Evolutionary conservation across 768 basidiomycete species (phyloP), one percentile per base, ranked within the genome.

Genomic region (Termitomyces sp.): DNA sequence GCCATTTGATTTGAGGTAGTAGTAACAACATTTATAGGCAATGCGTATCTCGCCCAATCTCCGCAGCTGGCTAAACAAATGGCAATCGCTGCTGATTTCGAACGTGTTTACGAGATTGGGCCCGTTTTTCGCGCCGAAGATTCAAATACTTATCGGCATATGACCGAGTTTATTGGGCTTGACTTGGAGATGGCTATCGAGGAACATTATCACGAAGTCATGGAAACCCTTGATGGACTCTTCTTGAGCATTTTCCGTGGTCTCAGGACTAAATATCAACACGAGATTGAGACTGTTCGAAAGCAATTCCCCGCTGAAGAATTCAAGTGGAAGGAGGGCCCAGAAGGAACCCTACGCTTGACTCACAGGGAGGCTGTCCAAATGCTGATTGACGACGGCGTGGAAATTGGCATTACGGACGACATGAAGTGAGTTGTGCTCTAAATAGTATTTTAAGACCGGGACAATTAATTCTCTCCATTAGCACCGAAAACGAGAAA

Each of bases 171-270:
- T 74, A 90, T 94, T 63, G 97, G 97, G 30, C 88, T 99, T 64
- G 97, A 99, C 90, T 82, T 99, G 64, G 97, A 99, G 74, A 98
- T 99, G 97, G 82, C 87, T 4, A 94, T 99, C 64, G 95, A 98
- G 72, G 95, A 98, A 71, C 95, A 98, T 71, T 99, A 98, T 69
- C 95, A 98, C 74, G 97, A 99, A 74, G 95, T 95, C 36, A 81
- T 98, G 79, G 94, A 97, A 65, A 74, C 94, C 24, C 82, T 99
- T 58, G 97, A 99, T 70, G 82, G 80, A 45, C 81, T 98, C 70
- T 86, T 98, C 70, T 79, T 93, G 63, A 76, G 80, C 68, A 91
- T 99, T 67, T 99, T 99, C 85, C 79, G 79, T 57, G 89, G 88
- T 8, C 81, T 99, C 52, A 82, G 84, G 64, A 82, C 88, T 67